Conservation (phyloP, 805 yeast species). For the Sungouiozyma ichnusensis region DNA sequence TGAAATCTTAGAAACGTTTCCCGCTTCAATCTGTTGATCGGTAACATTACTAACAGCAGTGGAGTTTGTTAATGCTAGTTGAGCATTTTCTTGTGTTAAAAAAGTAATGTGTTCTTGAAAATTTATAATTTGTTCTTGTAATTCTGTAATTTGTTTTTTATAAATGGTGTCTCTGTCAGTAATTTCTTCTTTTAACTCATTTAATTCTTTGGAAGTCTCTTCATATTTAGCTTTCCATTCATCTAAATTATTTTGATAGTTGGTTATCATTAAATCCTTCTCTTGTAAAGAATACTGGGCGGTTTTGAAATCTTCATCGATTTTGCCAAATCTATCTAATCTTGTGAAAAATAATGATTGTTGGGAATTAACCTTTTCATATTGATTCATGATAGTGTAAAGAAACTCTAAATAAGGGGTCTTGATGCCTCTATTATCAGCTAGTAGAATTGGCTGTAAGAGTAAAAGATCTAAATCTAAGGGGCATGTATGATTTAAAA, state of each 20-base stretch:
- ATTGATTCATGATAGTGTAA: slow-evolving; percentile 68
- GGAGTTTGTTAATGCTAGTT: background rate
- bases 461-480: slow-evolving; percentile 65
- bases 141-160: background rate
- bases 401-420: slow-evolving; percentile 86
- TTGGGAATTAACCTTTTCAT: slow-evolving; percentile 38
- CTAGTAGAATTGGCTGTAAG: slow-evolving; percentile 77
- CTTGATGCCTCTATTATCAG: slow-evolving; percentile 78
- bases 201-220: background rate
- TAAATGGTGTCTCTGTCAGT: background rate
- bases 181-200: background rate
- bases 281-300: background rate
- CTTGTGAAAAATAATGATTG: slow-evolving; percentile 27
- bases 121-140: background rate
- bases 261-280: background rate
- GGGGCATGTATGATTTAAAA: slow-evolving; percentile 40
- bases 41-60: background rate
- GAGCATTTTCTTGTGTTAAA: background rate
- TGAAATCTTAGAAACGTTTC: slow-evolving; percentile 1
- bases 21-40: slow-evolving; percentile 4
- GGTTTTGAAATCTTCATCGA: slow-evolving; percentile 2
- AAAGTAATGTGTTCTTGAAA: background rate
- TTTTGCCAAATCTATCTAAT: slow-evolving; percentile 1
- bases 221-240: background rate
- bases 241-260: background rate